Evolutionary conservation across 2,329 filamentous ascomycete species (phyloP).

Genomic region (Fusarium oxysporum): DNA sequence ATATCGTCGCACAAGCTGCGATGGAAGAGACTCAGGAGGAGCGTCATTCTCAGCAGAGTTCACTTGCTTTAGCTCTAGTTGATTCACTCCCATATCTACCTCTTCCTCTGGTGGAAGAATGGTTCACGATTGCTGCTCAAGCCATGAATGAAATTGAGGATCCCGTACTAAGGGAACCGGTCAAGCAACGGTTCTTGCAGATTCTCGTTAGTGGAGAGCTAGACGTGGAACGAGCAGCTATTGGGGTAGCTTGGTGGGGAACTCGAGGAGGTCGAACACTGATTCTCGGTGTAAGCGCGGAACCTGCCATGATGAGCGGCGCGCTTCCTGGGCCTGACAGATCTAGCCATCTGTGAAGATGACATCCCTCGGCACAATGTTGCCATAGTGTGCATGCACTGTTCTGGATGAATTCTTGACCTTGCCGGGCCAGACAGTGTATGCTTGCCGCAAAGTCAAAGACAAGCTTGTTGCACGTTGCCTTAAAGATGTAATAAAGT

Average conservation of each 20-base stretch:
- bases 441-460: background rate
- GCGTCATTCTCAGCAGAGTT: conserved; percentile 79
- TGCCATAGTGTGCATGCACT: background rate
- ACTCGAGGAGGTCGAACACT: conserved; percentile 65
- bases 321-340: conserved; percentile 55
- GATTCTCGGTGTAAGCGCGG: conserved; percentile 51
- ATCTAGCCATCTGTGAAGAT: conserved; percentile 52
- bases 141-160: conserved; percentile 74
- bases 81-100: conserved; percentile 82
- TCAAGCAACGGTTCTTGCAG: conserved; percentile 81
- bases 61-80: conserved; percentile 79
- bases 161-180: conserved; percentile 69
- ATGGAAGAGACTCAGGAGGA: conserved; percentile 44
- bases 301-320: conserved; percentile 65
- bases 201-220: conserved; percentile 84
- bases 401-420: background rate
- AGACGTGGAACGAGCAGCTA: conserved; percentile 84
- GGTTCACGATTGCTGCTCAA: conserved; percentile 78
- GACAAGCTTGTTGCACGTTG: conserved; percentile 9
- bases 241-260: conserved; percentile 90
- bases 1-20: conserved; percentile 50
- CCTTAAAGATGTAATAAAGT: background rate
- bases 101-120: conserved; percentile 78
- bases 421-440: background rate
- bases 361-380: background rate